Evolutionary conservation across 768 basidiomycete species (phyloP), one percentile per base, ranked within the genome.

Genomic region (Thelephora ganbajun): DNA sequence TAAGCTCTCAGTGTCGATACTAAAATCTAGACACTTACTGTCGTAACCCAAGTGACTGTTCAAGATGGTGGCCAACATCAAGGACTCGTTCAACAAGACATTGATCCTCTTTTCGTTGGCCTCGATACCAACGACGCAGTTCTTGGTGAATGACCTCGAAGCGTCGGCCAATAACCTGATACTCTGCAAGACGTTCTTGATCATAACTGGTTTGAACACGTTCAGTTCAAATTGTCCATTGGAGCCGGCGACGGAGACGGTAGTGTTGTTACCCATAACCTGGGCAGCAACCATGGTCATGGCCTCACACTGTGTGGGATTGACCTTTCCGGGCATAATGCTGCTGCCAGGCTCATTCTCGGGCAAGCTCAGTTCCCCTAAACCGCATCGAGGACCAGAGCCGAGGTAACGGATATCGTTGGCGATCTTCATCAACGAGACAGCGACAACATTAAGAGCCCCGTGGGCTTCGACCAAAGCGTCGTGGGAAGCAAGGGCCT

Each of bases 281-380:
- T 98, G 96, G 0, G 94, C 92, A 36, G 91, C 89, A 19, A 98
- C 91, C 96, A 98, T 98, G 9, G 96, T 98, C 51, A 98, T 65
- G 6, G 96, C 96, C 66, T 99, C 96, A 56, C 96, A 98, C 62
- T 99, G 96, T 4, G 96, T 99, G 11, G 96, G 96, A 68, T 99
- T 99, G 50, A 99, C 96, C 69, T 99, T 98, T 51, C 96, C 96
- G 6, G 93, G 96, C 96, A 99, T 99, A 68, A 99, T 98, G 50
- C 90, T 94, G 59, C 90, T 93, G 43, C 96, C 96, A 39, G 96
- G 96, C 67, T 99, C 96, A 63, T 99, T 99, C 68, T 98, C 96
- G 11, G 96, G 96, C 45, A 98, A 68, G 56, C 76, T 80, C 35
- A 99, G 70, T 66, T 99, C 96, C 19, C 96, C 96, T 42, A 99